Conservation (phyloP, 2,329 filamentous ascomycete species). For the Talaromyces sp. region DNA sequence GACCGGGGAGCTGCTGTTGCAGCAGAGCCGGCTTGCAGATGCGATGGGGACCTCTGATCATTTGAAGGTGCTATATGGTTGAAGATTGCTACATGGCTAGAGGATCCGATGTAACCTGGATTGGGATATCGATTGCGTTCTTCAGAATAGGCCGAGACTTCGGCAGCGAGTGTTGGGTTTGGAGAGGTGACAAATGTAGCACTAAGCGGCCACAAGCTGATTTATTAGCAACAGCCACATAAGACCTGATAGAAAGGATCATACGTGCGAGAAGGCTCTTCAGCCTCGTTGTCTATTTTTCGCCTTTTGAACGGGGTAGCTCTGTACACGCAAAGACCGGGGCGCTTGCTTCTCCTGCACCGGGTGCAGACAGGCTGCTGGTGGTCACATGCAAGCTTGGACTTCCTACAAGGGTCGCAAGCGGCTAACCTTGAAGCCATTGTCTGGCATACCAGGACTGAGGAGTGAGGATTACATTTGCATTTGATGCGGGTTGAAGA, state of each 20-base stretch:
- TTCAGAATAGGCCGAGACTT: neutral
- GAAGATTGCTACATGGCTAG: neutral
- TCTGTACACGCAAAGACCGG: neutral
- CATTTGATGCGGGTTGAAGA: neutral
- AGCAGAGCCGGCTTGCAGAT: neutral
- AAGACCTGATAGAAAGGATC: too few species aligned
- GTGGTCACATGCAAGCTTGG: neutral
- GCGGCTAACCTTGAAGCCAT: neutral
- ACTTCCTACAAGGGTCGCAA: neutral
- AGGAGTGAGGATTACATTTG: neutral
- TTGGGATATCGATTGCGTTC: neutral
- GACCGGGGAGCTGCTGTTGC: neutral
- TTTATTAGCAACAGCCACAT: neutral
- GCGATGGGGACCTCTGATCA: neutral
- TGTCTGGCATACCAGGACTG: neutral
- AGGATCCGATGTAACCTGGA: neutral
- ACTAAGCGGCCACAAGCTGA: neutral
- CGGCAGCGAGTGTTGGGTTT: neutral
- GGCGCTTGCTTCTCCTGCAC: neutral
- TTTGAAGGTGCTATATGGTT: neutral
- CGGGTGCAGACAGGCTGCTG: neutral
- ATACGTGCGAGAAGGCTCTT: neutral
- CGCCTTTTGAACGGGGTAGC: neutral
- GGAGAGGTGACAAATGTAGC: neutral
- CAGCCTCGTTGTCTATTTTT: neutral